Conservation (phyloP, 148 eudicot species). For the Rhododendron ferrugineum region DNA sequence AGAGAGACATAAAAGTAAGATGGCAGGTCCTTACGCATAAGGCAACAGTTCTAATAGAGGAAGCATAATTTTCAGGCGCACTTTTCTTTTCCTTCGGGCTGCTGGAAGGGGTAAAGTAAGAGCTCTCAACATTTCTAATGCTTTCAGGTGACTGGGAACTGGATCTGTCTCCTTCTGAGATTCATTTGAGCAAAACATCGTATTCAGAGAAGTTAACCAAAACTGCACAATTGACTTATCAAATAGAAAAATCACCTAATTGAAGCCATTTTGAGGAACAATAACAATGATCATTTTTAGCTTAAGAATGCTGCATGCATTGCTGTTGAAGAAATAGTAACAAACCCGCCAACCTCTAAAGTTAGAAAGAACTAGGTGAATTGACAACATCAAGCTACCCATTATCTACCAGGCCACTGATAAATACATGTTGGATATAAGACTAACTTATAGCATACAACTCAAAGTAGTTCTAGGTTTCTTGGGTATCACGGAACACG, state of each 20-base stretch:
- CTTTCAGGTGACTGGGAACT: constrained; percentile 29
- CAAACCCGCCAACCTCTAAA: background rate
- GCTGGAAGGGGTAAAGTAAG: constrained; percentile 25
- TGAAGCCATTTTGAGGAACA: background rate
- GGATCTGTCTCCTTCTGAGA: constrained; percentile 37
- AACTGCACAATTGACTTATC: background rate
- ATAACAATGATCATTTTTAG: background rate
- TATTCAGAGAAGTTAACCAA: background rate
- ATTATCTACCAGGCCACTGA: background rate
- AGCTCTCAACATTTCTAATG: constrained; percentile 19
- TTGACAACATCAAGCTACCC: background rate
- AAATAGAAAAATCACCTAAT: background rate
- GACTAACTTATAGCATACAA: background rate
- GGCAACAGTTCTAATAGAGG: constrained; percentile 67
- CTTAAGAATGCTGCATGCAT: background rate
- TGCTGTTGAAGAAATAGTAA: background rate
- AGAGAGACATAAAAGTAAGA: background rate
- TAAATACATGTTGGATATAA: background rate
- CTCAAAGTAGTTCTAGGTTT: background rate
- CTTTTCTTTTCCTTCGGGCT: constrained; percentile 27
- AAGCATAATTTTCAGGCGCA: constrained; percentile 28
- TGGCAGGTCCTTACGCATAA: constrained; percentile 53
- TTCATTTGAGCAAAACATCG: constrained; percentile 17
- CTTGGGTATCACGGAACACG: background rate
- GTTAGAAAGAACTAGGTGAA: background rate